These are phyloP conservation scores for Chlamydomonas sp. DNA, from an alignment of 139 green algal genomes.

Conservation along the genomic window DNA sequence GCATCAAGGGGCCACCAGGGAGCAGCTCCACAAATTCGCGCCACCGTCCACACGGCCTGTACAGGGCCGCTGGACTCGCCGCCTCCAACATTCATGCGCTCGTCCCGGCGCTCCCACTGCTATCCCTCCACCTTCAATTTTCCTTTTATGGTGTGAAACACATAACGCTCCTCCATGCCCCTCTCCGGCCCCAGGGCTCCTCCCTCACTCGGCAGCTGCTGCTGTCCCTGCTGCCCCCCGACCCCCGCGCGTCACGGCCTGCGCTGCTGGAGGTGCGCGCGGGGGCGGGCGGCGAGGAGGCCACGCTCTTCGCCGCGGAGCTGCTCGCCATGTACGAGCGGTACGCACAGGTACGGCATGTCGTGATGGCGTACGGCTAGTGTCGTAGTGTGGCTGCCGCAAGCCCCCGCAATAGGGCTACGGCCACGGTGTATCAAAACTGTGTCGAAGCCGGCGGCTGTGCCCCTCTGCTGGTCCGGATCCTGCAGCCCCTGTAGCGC, in stretches of 20 bases:
- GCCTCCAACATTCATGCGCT: background rate
- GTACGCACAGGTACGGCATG: constrained; percentile 39
- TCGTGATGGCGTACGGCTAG: too few relatives aligned
- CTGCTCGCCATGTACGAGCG: constrained; percentile 60
- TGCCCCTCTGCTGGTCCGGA: too few relatives aligned
- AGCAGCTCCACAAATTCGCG: too few relatives aligned
- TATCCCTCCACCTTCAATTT: background rate
- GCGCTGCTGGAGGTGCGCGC: constrained; percentile 79
- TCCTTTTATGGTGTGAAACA: too few relatives aligned
- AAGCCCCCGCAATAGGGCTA: too few relatives aligned
- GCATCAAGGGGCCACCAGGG: too few relatives aligned
- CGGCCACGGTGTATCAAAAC: too few relatives aligned
- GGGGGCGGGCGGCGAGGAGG: constrained; percentile 67
- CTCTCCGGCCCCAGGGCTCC: background rate
- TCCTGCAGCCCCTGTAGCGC: too few relatives aligned
- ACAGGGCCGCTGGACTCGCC: too few relatives aligned
- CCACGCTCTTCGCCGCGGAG: constrained; percentile 59
- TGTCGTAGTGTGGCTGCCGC: background rate
- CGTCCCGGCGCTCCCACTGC: too few relatives aligned
- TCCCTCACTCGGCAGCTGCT: constrained; percentile 6
- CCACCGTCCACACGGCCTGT: background rate
- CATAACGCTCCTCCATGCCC: background rate
- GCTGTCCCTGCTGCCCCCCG: constrained; percentile 13
- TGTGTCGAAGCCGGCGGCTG: too few relatives aligned
- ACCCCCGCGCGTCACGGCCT: constrained; percentile 3